Base-by-base conservation (phyloP, 495 filamentous ascomycete genomes). In the Cudoniella acicularis region DNA sequence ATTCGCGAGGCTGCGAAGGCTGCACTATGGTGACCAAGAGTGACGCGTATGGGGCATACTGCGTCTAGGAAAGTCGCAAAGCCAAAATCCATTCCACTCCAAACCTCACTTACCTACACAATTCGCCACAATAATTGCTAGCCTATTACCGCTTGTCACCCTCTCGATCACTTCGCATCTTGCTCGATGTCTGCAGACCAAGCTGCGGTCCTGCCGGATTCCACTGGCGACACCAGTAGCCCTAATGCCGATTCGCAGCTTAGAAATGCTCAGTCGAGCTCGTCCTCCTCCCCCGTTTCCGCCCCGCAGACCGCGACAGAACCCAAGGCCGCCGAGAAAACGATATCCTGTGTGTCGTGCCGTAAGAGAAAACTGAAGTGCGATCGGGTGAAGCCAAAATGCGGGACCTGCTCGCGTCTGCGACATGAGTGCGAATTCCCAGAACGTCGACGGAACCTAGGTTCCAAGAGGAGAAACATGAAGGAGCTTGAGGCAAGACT, bases 401-500 rank as follows among this genome's bases (percentile, higher is more conserved):
- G 94, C 71, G 90, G 87, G 63, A 98, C 93, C 16, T 98, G 94
- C 69, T 83, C 87, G 18, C 79, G 94, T 41, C 74, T 98, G 54
- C 85, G 88, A 45, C 95, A 98, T 73, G 85, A 87, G 49, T 98
- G 94, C 77, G 84, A 89, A 21, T 98, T 96, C 67, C 95, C 97
- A 70, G 95, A 98, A 73, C 85, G 91, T 50, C 83, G 93, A 70
- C 88, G 91, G 74, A 98, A 98, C 80, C 95, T 91, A 70, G 94
- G 95, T 9, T 92, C 94, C 1, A 98, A 97, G 76, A 81, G 95
- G 67, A 92, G 94, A 59, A 97, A 98, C 73, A 94, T 98, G 60
- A 98, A 98, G 78, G 90, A 92, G 56, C 70, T 98, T 67, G 95
- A 98, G 75, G 93, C 92, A 57, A 83, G 95, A 66, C 74, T 98